Conservation (phyloP, 306 rosid genomes). For the Vigna unguiculata region DNA sequence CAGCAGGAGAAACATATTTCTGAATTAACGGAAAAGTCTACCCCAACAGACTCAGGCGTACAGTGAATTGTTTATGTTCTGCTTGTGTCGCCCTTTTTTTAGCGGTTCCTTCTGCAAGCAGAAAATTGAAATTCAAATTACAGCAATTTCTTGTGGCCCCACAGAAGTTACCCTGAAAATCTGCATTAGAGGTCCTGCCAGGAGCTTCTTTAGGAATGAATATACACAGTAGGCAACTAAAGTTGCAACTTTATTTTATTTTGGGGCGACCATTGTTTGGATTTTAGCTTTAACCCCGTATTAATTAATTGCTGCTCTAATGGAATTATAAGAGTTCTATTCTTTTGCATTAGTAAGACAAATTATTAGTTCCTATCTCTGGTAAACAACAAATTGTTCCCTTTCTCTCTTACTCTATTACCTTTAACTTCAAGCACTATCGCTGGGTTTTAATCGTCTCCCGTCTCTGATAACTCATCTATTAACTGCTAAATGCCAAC, state of each 20-base stretch:
- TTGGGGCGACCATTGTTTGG: slow-evolving; percentile 64
- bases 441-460: neutral
- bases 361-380: slow-evolving; percentile 31
- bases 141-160: slow-evolving; percentile 45
- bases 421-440: neutral
- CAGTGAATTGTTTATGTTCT: slow-evolving; percentile 44
- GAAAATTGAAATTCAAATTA: slow-evolving; percentile 46
- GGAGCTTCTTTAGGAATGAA: slow-evolving; percentile 61
- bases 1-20: slow-evolving; percentile 72
- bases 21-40: slow-evolving; percentile 49
- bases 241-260: slow-evolving; percentile 46
- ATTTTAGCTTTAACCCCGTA: slow-evolving; percentile 48
- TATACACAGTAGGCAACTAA: slow-evolving; percentile 47
- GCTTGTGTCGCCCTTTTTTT: slow-evolving; percentile 42
- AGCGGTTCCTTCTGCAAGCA: slow-evolving; percentile 41
- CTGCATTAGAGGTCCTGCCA: slow-evolving; percentile 38
- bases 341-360: slow-evolving; percentile 66
- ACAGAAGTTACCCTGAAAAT: slow-evolving; percentile 40
- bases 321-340: slow-evolving; percentile 48
- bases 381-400: neutral
- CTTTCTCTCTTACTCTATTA: neutral
- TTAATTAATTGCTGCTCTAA: slow-evolving; percentile 55
- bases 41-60: slow-evolving; percentile 37
- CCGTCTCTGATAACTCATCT: neutral
- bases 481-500: no score